Percentiles rank a stretch among this genome's conserved stretches.
Evolutionary conservation across 129 eudicot genomes (phyloP).

Genomic region (Centrapalus pauciflorus): DNA sequence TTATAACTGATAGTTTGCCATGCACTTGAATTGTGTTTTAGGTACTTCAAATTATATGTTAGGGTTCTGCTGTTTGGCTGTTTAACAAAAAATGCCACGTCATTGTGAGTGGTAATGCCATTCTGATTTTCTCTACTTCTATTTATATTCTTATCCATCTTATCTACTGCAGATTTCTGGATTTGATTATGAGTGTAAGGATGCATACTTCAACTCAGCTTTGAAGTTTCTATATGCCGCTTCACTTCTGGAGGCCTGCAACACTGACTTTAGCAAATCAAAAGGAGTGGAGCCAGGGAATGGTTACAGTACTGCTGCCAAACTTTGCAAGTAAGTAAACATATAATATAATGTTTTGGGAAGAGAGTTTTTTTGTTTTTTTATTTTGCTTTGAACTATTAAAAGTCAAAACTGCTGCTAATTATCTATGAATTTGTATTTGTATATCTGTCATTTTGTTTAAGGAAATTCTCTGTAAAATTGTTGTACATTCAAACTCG

Average conservation of each 20-base stretch:
- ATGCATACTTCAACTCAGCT: slow-evolving; percentile 68
- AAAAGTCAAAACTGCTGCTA: background rate
- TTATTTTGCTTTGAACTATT: no score
- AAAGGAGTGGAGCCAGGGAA: slow-evolving; percentile 48
- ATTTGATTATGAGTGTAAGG: slow-evolving; percentile 53
- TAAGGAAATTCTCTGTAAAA: background rate
- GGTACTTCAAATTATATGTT: background rate
- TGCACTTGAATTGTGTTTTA: no score
- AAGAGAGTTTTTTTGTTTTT: background rate
- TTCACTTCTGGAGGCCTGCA: slow-evolving; percentile 59
- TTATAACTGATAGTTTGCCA: background rate
- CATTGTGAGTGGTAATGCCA: background rate
- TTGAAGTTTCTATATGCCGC: slow-evolving; percentile 81
- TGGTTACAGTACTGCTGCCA: slow-evolving; percentile 54
- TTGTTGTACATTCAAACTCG: background rate
- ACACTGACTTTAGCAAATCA: slow-evolving; percentile 28
- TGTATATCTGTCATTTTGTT: background rate
- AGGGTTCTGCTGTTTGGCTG: background rate
- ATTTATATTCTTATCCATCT: background rate
- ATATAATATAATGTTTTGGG: background rate
- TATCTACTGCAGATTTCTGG: slow-evolving; percentile 52
- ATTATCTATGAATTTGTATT: background rate
- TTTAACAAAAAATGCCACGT: background rate
- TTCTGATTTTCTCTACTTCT: background rate
- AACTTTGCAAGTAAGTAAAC: slow-evolving; percentile 62